Base-by-base conservation (phyloP, 2,329 filamentous ascomycete species). In the Chrysoporthe deuterocubensis region DNA sequence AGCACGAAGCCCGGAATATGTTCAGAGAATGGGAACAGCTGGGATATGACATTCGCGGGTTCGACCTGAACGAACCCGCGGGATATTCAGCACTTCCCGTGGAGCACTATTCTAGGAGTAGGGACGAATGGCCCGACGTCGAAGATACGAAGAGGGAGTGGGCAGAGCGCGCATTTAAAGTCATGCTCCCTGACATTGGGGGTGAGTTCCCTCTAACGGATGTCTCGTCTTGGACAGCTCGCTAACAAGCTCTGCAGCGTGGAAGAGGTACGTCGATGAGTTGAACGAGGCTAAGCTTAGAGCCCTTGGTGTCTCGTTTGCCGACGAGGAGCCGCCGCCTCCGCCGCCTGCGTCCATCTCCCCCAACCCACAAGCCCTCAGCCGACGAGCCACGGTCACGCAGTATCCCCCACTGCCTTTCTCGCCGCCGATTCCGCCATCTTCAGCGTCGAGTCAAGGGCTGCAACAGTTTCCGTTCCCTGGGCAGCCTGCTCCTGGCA, bases 271-370 rank as follows among this genome's bases (percentile, higher is more conserved):
- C 78, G 91, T 94, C 68, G 87, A 91, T 65, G 90, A 91, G 72
- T 82, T 98, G 46, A 89, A 92, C 72, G 96, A 99, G 81, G 93
- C 95, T 69, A 99, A 97, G 80, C 84, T 99, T 64, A 90, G 94
- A 70, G 94, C 95, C 62, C 85, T 99, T 66, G 96, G 96, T 71
- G 96, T 98, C 14, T 94, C 89, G 21, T 85, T 92, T 69, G 92
- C 89, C 46, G 89, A 91, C 61, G 90, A 93, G 6, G 92, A 96
- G 63, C 87, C 89, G 13, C 80, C 81, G 40, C 81, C 86, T 69
- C 79, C 84, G 64, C 81, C 84, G 54, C 81, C 86, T 4, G 81
- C 84, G 54, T 88, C 89, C 3, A 84, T 90, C 71, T 95, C 93
- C 16, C 90, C 90, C 11, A 87, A 82, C n/a, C 83, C 63, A 46